Evolutionary conservation across 345 rosid genomes (phyloP).

Genomic region (Euclidium syriacum): DNA sequence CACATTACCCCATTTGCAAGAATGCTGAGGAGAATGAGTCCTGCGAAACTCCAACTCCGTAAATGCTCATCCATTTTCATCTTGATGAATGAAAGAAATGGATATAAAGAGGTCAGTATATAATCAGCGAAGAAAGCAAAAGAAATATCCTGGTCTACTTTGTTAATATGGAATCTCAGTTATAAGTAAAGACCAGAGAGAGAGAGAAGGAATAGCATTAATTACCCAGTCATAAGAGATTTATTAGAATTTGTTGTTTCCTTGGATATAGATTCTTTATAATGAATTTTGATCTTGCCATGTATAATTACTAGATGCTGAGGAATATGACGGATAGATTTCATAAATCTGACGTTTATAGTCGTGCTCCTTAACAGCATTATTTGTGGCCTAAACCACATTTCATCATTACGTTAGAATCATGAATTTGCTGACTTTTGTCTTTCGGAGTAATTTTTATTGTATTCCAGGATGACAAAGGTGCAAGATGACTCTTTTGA

Average conservation of each 20-base stretch:
- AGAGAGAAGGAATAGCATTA: background rate
- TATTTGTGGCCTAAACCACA: background rate
- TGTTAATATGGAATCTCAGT: background rate
- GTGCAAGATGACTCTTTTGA: too few species aligned
- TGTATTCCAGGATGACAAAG: background rate
- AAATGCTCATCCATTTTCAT: conserved; percentile 5
- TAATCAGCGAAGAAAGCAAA: background rate
- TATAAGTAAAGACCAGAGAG: background rate
- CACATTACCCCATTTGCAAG: conserved; percentile 3
- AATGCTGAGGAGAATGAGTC: conserved; percentile 14
- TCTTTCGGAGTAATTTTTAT: background rate
- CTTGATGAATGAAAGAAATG: background rate
- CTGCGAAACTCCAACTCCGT: conserved; percentile 16
- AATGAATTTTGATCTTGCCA: background rate
- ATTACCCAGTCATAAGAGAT: background rate
- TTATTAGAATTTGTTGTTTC: background rate
- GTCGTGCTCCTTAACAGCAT: background rate
- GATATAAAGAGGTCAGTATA: background rate
- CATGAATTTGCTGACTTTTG: background rate
- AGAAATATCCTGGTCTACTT: background rate
- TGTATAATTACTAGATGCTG: background rate
- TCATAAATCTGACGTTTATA: background rate
- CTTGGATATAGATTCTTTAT: background rate
- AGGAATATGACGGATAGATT: background rate
- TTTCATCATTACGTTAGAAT: background rate